Percentiles rank a stretch among this genome's conserved stretches.
Conservation (phyloP, 164 flowering plant genomes). For the Vitis rupestris region DNA sequence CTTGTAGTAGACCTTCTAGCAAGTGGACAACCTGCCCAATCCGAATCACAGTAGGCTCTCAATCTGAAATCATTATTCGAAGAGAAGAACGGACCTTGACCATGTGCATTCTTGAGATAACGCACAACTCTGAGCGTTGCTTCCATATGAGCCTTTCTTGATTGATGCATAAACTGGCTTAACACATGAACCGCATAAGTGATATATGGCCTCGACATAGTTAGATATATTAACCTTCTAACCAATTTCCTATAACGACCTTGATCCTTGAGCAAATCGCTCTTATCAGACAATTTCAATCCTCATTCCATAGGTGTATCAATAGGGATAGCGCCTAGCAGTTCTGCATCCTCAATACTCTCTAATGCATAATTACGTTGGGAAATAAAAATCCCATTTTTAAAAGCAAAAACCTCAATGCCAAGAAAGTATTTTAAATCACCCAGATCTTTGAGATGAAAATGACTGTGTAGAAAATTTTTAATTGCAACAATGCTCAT, state of each 20-base stretch:
- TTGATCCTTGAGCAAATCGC: constrained; percentile 4
- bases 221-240: neutral
- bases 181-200: neutral
- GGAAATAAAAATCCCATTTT: constrained; percentile 4
- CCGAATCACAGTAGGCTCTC: neutral
- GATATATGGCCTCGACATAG: constrained; percentile 2
- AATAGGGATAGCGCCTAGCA: neutral
- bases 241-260: constrained; percentile 1
- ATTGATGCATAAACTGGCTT: neutral
- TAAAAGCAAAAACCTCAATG: neutral
- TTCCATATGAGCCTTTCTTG: neutral
- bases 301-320: neutral
- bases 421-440: neutral
- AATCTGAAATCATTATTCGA: neutral
- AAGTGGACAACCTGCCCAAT: constrained; percentile 2
- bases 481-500: neutral
- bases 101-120: neutral
- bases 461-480: neutral
- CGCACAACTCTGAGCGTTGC: neutral
- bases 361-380: neutral
- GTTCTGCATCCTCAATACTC: neutral
- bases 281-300: constrained; percentile 5
- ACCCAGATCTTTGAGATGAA: neutral
- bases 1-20: neutral
- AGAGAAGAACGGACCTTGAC: neutral